phyloP scores from a whole-genome alignment of 2,329 filamentous ascomycete genomes.

The Ophiostoma perfectum region DNA sequence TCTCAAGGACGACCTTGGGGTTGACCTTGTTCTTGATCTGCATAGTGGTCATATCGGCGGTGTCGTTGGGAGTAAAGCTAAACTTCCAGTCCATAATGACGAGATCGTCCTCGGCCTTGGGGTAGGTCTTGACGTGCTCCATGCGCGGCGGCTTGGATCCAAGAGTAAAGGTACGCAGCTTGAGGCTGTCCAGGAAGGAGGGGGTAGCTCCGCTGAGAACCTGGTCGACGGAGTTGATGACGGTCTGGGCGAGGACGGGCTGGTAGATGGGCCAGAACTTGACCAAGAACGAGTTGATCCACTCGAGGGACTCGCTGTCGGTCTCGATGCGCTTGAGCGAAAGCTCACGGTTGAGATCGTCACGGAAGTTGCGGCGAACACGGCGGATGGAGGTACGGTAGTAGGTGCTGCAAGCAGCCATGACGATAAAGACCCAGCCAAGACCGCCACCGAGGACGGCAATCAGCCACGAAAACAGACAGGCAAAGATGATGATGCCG shows the following conservation, averaged over 20 bases:
- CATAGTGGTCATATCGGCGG: conserved; percentile 78
- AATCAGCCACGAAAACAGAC: conserved; percentile 82
- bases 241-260: conserved; percentile 83
- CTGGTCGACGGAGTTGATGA: conserved; percentile 92
- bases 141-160: conserved; percentile 92
- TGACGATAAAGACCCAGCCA: conserved; percentile 87
- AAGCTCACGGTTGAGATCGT: conserved; percentile 81
- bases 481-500: conserved; percentile 88
- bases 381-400: conserved; percentile 92
- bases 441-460: conserved; percentile 86
- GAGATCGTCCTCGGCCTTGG: conserved; percentile 88
- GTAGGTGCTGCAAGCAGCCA: conserved; percentile 89
- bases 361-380: conserved; percentile 89
- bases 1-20: conserved; percentile 91
- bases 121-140: conserved; percentile 98
- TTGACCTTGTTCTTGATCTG: conserved; percentile 96
- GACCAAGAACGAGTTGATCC: conserved; percentile 97
- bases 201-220: conserved; percentile 90
- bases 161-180: conserved; percentile 87
- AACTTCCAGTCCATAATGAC: conserved; percentile 99
- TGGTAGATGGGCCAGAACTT: conserved; percentile 99
- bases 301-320: conserved; percentile 88
- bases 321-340: conserved; percentile 81
- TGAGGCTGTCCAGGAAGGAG: conserved; percentile 85
- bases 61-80: conserved; percentile 96